Evolutionary conservation across 345 rosid genomes (phyloP).

Genomic region (Melastoma malabathricum): DNA sequence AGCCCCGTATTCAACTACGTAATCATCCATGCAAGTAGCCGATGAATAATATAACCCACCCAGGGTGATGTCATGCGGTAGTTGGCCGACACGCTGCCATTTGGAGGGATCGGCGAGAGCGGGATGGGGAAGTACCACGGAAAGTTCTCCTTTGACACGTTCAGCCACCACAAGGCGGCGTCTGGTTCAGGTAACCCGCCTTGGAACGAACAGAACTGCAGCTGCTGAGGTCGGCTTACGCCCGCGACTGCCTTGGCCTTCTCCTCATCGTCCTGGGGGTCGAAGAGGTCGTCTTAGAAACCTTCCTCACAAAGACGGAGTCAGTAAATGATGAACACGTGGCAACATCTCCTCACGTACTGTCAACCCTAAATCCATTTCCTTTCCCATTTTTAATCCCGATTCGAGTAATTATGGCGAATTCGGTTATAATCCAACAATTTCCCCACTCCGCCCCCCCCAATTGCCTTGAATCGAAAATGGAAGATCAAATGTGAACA

Average conservation of each 20-base stretch:
- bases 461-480: too few species aligned
- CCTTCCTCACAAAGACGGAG: too few species aligned
- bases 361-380: too few species aligned
- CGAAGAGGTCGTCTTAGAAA: conserved; percentile 21
- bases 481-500: too few species aligned
- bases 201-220: conserved; percentile 43
- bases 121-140: conserved; percentile 58
- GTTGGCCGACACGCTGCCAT: conserved; percentile 40
- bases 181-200: conserved; percentile 67
- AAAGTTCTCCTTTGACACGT: conserved; percentile 44
- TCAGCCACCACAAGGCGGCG: conserved; percentile 39
- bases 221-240: conserved; percentile 22
- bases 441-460: too few species aligned
- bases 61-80: conserved; percentile 20
- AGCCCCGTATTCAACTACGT: conserved; percentile 50
- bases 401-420: too few species aligned
- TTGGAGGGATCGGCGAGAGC: conserved; percentile 56
- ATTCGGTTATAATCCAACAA: too few species aligned
- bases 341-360: too few species aligned
- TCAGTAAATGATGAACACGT: too few species aligned
- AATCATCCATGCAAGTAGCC: conserved; percentile 32
- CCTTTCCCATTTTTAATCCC: too few species aligned
- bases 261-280: conserved; percentile 40
- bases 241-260: conserved; percentile 26
- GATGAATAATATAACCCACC: too few species aligned